Conservation (phyloP, 192 early-diverging fungal genomes). For the Dissophora ornata region DNA sequence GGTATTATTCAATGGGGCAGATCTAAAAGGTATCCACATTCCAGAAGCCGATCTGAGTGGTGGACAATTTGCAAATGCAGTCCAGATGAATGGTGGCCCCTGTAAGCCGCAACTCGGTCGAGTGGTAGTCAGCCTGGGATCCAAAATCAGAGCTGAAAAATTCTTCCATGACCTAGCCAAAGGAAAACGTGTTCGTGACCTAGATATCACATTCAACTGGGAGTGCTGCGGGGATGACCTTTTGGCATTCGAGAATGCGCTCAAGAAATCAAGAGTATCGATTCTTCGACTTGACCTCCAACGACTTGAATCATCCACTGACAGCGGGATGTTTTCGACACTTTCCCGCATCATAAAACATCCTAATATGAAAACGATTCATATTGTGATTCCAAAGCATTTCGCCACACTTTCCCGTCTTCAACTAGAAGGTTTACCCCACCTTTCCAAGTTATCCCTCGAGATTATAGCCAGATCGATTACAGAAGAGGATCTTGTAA, state of each 20-base stretch:
- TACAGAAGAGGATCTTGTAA: too few relatives aligned
- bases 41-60: constrained; percentile 7
- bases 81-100: background rate
- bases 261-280: background rate
- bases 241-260: background rate
- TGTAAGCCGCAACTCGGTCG: background rate
- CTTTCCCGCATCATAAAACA: too few relatives aligned
- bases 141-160: background rate
- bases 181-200: background rate
- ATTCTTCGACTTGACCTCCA: too few relatives aligned
- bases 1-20: constrained; percentile 6
- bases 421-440: too few relatives aligned
- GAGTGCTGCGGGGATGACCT: background rate
- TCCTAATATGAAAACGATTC: too few relatives aligned
- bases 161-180: background rate
- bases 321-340: too few relatives aligned
- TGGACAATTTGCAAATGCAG: background rate
- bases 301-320: too few relatives aligned
- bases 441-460: too few relatives aligned
- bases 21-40: constrained; percentile 5
- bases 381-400: too few relatives aligned
- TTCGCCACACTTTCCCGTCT: too few relatives aligned
- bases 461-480: too few relatives aligned
- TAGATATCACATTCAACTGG: constrained; percentile 10
- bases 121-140: background rate